These are phyloP conservation scores for Chlorella sp. DNA, from an alignment of 139 green algal genomes.

Conservation along the genomic window DNA sequence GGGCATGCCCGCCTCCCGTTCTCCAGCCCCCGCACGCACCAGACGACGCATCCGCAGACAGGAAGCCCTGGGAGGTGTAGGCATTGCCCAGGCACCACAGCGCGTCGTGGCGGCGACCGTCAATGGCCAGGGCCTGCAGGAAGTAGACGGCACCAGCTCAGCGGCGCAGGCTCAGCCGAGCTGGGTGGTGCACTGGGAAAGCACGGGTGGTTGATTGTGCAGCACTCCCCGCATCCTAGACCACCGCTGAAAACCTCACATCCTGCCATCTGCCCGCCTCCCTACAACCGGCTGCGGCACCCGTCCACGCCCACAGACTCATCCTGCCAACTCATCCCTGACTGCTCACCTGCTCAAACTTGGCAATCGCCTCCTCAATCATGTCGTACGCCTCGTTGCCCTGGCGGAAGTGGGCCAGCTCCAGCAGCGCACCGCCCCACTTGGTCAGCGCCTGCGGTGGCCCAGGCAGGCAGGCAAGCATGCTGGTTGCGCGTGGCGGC, in stretches of 20 bases:
- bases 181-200: no score
- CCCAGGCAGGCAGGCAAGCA: background rate
- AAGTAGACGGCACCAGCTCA: no score
- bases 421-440: constrained; percentile 95
- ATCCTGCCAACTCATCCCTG: no score
- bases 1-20: background rate
- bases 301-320: no score
- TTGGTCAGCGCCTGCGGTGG: constrained; percentile 88
- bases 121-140: constrained; percentile 71
- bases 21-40: background rate
- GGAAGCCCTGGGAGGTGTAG: constrained; percentile 80
- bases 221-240: no score
- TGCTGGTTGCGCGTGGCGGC: no score
- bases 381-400: constrained; percentile 85
- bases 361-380: constrained; percentile 77
- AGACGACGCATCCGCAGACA: constrained; percentile 29
- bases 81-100: constrained; percentile 98
- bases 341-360: constrained; percentile 22
- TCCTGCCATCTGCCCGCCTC: background rate
- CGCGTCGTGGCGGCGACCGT: constrained; percentile 82
- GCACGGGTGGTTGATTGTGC: no score
- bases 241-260: background rate
- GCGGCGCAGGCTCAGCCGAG: no score
- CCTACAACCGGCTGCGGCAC: no score
- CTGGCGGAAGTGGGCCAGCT: constrained; percentile 96